Evolutionary conservation across 179 eudicot genomes (phyloP).

Genomic region (Dionaea muscipula): DNA sequence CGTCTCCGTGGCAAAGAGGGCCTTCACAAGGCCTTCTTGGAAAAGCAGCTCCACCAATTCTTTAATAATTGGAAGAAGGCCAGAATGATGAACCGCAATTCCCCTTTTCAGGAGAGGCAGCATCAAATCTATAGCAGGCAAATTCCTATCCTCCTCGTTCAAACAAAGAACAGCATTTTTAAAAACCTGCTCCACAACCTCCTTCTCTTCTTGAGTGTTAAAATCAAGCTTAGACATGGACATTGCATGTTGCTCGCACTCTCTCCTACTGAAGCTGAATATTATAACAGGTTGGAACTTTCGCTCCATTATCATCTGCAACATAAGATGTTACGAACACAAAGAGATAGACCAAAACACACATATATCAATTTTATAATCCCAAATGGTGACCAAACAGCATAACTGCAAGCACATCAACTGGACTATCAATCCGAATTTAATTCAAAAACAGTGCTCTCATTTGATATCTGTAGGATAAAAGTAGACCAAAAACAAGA

Average conservation of each 20-base stretch:
- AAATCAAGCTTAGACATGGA: slow-evolving; percentile 94
- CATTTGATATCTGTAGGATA: too few species aligned
- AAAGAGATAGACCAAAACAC: background rate
- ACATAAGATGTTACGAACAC: background rate
- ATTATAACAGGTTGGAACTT: slow-evolving; percentile 97
- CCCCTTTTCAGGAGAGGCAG: slow-evolving; percentile 93
- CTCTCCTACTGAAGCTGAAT: slow-evolving; percentile 96
- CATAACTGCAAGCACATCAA: too few species aligned
- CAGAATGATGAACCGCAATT: slow-evolving; percentile 98
- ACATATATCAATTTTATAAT: background rate
- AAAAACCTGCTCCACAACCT: slow-evolving; percentile 77
- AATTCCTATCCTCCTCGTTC: slow-evolving; percentile 79
- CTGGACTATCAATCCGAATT: too few species aligned
- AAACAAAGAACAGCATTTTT: slow-evolving; percentile 68
- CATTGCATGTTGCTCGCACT: slow-evolving; percentile 99
- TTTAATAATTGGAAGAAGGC: slow-evolving; percentile 89
- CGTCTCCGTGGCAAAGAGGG: slow-evolving; percentile 96
- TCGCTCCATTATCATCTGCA: slow-evolving; percentile 97
- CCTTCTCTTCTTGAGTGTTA: slow-evolving; percentile 76
- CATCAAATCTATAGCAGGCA: slow-evolving; percentile 94
- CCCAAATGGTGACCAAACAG: too few species aligned
- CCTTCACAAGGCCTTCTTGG: slow-evolving; percentile 97
- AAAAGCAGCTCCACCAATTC: slow-evolving; percentile 96
- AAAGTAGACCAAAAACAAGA: too few species aligned
- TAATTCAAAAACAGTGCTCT: too few species aligned